Conservation (phyloP, 768 basidiomycete genomes). For the Boletus reticulatus region DNA sequence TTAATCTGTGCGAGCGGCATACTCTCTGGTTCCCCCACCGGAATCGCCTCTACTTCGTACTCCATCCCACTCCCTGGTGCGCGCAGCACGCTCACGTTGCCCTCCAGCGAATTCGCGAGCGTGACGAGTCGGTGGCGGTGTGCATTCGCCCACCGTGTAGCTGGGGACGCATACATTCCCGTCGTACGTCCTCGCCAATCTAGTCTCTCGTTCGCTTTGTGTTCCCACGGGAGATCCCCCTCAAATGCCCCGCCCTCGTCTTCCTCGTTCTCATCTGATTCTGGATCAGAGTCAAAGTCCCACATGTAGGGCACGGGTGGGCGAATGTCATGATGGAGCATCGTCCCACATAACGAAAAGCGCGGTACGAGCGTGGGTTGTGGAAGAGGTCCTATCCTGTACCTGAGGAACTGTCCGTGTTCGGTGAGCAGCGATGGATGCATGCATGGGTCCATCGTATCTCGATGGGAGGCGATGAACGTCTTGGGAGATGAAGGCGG, state of each 20-base stretch:
- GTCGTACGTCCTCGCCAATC: constrained; percentile 78
- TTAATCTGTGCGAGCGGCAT: constrained; percentile 44
- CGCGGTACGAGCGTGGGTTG: constrained; percentile 44
- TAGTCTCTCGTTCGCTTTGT: constrained; percentile 58
- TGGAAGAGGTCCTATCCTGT: constrained; percentile 45
- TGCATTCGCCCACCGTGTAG: constrained; percentile 45
- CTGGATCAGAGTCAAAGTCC: constrained; percentile 37
- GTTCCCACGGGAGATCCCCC: constrained; percentile 59
- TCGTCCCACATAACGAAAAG: constrained; percentile 51
- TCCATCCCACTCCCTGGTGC: constrained; percentile 19
- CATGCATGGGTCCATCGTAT: constrained; percentile 37
- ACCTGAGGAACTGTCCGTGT: constrained; percentile 53
- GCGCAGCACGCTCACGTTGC: constrained; percentile 39
- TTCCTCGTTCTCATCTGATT: neutral
- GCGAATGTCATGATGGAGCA: constrained; percentile 55
- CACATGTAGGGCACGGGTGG: constrained; percentile 48
- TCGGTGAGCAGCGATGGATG: constrained; percentile 35
- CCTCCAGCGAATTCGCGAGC: constrained; percentile 38
- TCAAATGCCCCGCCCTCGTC: constrained; percentile 28
- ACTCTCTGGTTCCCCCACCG: constrained; percentile 35
- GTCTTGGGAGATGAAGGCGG: too few species aligned
- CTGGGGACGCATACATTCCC: constrained; percentile 46
- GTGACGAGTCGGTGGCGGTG: constrained; percentile 52
- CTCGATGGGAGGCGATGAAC: constrained; percentile 37
- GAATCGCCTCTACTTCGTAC: constrained; percentile 22